These are phyloP conservation scores for Trichocomaceae sp. DNA, from an alignment of 2,329 filamentous ascomycete genomes.

Conservation along the genomic window DNA sequence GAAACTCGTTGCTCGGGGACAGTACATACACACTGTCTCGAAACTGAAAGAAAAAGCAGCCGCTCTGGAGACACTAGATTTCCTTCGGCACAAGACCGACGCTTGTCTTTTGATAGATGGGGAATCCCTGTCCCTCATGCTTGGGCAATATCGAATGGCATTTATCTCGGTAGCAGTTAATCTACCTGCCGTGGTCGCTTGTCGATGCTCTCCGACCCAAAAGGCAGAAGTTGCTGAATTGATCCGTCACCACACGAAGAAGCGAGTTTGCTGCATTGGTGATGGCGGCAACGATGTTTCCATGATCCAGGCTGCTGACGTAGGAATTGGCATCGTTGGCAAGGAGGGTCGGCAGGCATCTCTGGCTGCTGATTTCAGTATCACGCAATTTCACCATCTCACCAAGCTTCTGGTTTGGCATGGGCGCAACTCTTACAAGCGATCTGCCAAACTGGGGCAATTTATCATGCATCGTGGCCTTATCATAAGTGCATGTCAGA, in stretches of 20 bases:
- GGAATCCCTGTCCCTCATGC: conserved; percentile 76
- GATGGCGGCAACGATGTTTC: conserved; percentile 97
- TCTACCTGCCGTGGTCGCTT: conserved; percentile 88
- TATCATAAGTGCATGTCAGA: conserved; percentile 93
- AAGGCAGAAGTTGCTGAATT: conserved; percentile 90
- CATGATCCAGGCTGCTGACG: conserved; percentile 98
- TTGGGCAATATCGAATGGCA: conserved; percentile 71
- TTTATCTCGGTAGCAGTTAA: conserved; percentile 86
- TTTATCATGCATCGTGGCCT: conserved; percentile 97
- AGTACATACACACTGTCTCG: conserved; percentile 90
- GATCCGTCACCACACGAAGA: conserved; percentile 86
- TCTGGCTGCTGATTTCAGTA: conserved; percentile 91
- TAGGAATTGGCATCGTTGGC: conserved; percentile 94
- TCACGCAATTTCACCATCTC: conserved; percentile 89
- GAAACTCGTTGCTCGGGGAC: conserved; percentile 85
- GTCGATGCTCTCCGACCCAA: conserved; percentile 91
- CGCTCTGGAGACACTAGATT: conserved; percentile 81
- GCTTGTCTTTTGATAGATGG: conserved; percentile 93
- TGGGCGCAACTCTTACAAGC: conserved; percentile 93
- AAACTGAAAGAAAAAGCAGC: conserved; percentile 77
- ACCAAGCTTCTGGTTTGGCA: conserved; percentile 99
- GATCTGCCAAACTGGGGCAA: conserved; percentile 88
- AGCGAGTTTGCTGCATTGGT: conserved; percentile 94
- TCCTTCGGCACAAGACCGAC: conserved; percentile 74
- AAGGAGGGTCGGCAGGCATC: conserved; percentile 95